phyloP scores from a whole-genome alignment of 768 basidiomycete species.

The Coprinopsis sp. region DNA sequence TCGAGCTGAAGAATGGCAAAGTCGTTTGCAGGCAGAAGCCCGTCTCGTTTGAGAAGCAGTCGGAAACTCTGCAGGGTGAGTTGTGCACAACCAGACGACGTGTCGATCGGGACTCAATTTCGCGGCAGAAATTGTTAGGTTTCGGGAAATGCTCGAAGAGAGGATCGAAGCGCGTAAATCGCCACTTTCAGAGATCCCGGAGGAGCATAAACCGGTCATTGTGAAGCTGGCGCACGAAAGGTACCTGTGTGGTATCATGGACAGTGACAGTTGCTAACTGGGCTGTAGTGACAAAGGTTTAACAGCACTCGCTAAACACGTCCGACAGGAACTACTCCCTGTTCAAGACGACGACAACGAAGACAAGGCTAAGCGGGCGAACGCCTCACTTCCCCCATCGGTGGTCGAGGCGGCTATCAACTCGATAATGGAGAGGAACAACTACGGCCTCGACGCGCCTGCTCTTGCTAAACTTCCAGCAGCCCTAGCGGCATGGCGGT shows the following conservation, averaged over 20 bases:
- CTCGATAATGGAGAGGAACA: conserved; percentile 57
- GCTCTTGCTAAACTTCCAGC: conserved; percentile 53
- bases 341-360: conserved; percentile 50
- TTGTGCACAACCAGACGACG: conserved; percentile 3
- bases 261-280: conserved; percentile 4
- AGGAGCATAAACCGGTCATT: conserved; percentile 67
- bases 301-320: conserved; percentile 56
- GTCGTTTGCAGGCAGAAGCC: conserved; percentile 72
- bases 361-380: conserved; percentile 31
- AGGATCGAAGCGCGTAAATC: conserved; percentile 42
- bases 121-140: conserved; percentile 64
- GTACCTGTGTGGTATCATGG: conserved; percentile 31
- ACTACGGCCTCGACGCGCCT: conserved; percentile 71
- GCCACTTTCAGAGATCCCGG: conserved; percentile 57
- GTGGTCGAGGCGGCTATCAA: conserved; percentile 64
- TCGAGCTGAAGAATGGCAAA: conserved; percentile 74
- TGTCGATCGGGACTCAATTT: conserved; percentile 10
- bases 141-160: conserved; percentile 66
- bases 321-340: conserved; percentile 67
- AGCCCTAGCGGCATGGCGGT: conserved; percentile 73
- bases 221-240: conserved; percentile 86
- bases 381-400: conserved; percentile 41
- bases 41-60: conserved; percentile 69
- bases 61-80: conserved; percentile 78
- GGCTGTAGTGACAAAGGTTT: conserved; percentile 66